phyloP scores from a whole-genome alignment of 169 alveolate species.

The Eimeria tenella region DNA sequence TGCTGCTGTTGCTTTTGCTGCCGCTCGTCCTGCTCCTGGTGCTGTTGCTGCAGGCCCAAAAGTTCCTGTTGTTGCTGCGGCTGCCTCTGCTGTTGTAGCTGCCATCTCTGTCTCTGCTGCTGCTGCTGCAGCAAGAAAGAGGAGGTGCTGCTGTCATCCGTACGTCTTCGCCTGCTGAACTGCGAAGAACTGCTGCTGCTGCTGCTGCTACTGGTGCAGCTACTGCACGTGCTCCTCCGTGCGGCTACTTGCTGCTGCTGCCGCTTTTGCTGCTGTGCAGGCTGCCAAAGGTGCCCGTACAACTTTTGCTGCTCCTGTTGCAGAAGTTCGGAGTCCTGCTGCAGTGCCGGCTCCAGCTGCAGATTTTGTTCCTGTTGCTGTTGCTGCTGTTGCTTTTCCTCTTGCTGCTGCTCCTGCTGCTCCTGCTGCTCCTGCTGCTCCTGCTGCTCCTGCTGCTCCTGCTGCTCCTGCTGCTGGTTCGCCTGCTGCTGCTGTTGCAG shows the following conservation, averaged over 20 bases:
- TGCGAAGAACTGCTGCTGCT: constrained; percentile 15
- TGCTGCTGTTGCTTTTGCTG: background rate
- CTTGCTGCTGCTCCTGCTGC: background rate
- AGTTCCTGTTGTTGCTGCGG: constrained; percentile 4
- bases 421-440: constrained; percentile 5
- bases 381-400: background rate
- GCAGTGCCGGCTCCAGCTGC: constrained; percentile 14
- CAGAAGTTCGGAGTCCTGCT: background rate
- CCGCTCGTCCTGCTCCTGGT: background rate
- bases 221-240: background rate
- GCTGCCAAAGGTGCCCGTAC: constrained; percentile 28
- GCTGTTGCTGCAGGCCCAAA: background rate
- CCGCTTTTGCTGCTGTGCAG: constrained; percentile 7
- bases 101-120: background rate
- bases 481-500: no score
- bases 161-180: background rate
- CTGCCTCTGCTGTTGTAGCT: background rate
- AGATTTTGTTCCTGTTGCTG: background rate
- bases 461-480: no score
- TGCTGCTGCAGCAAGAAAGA: background rate
- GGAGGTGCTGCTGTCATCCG: background rate
- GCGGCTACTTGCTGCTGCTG: background rate
- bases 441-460: background rate
- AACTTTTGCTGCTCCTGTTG: background rate
- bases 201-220: background rate